Evolutionary conservation across 2,329 filamentous ascomycete genomes (phyloP), one percentile per base, ranked within the genome.

Genomic region (Elsinoe ampelina): DNA sequence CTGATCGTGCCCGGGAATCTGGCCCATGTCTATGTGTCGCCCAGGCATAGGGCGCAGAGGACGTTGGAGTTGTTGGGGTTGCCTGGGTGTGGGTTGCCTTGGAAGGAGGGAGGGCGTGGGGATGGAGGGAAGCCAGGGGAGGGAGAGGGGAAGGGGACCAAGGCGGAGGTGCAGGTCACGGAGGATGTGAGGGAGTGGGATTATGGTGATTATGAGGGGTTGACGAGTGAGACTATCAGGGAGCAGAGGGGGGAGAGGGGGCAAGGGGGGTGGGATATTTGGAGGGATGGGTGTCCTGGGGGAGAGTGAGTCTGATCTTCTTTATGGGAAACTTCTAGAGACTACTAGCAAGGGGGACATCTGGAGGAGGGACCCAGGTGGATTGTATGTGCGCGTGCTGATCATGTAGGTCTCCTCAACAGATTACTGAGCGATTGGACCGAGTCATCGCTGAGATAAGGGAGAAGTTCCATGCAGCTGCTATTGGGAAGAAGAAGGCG

Each of bases 51-150:
- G 58, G 89, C 92, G 17, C 90, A 93, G 71, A 80, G 83, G 52
- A 97, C 91, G n/a, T 85, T 96, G 67, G 89, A 95, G 69, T 81
- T 96, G 48, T 82, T 96, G 22, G 81, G 87, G 63, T 75, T 95
- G 17, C n/a, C n/a, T n/a, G 87, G 84, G 51, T 83, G 84, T 67
- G 71, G 74, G n/a, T 80, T 83, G 39, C 75, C 78, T 1, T 75
- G 91, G 13, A 90, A 90, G 0, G 95, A 90, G 0, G 95, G 89
- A 89, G 48, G 60, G 8, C n/a, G n/a, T n/a, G 48, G 60, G 36
- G 62, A 65, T 35, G 64, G 64, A 1, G 63, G 63, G 7, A 48
- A 63, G 1, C 60, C 66, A 12, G 63, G 68, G 35, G 66, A 67
- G 51, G 17, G 13, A 22, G 55, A 59, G 13, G 60, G 65, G 32